phyloP scores from a whole-genome alignment of 2,329 filamentous ascomycete genomes.

The Colletotrichum trifolii region DNA sequence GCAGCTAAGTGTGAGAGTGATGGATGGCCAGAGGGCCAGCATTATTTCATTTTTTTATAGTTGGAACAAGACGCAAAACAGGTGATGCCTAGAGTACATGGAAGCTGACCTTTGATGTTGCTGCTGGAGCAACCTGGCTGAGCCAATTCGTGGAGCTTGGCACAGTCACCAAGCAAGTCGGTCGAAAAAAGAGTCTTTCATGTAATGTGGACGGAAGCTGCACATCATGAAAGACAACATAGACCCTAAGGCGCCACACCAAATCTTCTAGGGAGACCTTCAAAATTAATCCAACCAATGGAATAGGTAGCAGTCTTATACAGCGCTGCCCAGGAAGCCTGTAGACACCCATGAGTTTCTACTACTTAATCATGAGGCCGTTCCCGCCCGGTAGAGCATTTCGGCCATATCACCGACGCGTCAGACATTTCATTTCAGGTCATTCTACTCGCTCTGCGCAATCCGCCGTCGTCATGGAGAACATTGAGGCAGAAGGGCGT shows the following conservation, averaged over 20 bases:
- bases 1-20: neutral
- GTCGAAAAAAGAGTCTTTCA: slow-evolving; percentile 1
- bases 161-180: neutral
- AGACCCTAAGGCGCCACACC: neutral
- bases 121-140: neutral
- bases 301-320: neutral
- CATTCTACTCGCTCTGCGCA: neutral
- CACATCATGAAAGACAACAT: slow-evolving; percentile 2
- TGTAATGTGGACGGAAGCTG: slow-evolving; percentile 1
- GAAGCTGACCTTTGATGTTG: neutral
- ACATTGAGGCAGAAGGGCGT: neutral
- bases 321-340: neutral
- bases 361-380: slow-evolving; percentile 1
- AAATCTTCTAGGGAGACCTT: neutral
- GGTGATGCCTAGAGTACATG: neutral
- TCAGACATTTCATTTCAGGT: neutral
- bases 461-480: neutral
- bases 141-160: slow-evolving; percentile 1
- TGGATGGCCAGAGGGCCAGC: neutral
- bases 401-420: neutral
- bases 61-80: neutral
- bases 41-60: neutral
- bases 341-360: neutral
- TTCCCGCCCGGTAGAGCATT: neutral
- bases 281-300: neutral